Percentiles rank a stretch among this genome's conserved stretches.
These are phyloP conservation scores for Fusarium graminum DNA, from an alignment of 2,329 filamentous ascomycete species.

Conservation along the genomic window DNA sequence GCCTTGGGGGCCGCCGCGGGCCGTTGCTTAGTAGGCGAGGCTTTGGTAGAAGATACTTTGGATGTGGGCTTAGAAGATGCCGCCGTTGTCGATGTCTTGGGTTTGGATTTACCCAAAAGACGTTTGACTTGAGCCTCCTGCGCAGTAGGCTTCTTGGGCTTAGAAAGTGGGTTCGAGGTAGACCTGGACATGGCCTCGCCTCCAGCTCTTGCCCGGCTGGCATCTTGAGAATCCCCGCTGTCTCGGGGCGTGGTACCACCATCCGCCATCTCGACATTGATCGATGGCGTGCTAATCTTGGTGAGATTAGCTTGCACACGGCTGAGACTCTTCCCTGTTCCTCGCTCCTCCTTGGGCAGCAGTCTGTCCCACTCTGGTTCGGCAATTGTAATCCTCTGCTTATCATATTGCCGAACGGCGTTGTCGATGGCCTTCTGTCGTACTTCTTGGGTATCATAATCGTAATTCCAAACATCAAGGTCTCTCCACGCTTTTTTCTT, in stretches of 20 bases:
- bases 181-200: constrained; percentile 63
- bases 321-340: constrained; percentile 70
- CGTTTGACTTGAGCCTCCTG: constrained; percentile 70
- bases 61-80: constrained; percentile 55
- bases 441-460: constrained; percentile 66
- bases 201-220: constrained; percentile 51
- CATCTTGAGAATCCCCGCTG: constrained; percentile 49
- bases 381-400: constrained; percentile 66
- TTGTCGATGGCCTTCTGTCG: constrained; percentile 72
- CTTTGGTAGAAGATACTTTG: constrained; percentile 55
- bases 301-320: constrained; percentile 71
- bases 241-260: constrained; percentile 60
- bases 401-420: constrained; percentile 71
- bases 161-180: constrained; percentile 65
- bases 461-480: constrained; percentile 73
- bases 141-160: constrained; percentile 69
- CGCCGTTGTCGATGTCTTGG: constrained; percentile 52
- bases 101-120: constrained; percentile 57
- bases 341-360: constrained; percentile 69
- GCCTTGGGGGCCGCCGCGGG: constrained; percentile 46
- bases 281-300: constrained; percentile 64
- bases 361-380: constrained; percentile 73
- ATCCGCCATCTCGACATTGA: constrained; percentile 65
- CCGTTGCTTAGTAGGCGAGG: constrained; percentile 60
- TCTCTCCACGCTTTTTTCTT: constrained; percentile 72